A percentile compares a stretch with the other conserved stretches of the same genome.
Conservation (phyloP, 2,329 filamentous ascomycete species). For the Nemania sp. region DNA sequence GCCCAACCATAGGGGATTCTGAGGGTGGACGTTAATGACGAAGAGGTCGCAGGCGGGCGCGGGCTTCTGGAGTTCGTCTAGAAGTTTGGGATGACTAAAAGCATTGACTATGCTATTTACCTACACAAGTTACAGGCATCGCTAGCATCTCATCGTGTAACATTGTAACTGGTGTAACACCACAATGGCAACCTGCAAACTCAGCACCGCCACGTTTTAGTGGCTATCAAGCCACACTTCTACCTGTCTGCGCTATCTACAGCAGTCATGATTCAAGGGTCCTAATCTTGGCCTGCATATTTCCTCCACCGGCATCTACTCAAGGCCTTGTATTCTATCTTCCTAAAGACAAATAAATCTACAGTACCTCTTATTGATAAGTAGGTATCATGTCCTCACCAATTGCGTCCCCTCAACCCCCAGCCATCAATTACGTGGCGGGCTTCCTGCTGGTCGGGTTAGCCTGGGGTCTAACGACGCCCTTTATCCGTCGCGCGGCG, state of each 20-base stretch:
- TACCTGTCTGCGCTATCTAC: too few species aligned
- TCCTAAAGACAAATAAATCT: neutral
- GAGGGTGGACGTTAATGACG: neutral
- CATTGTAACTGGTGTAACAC: neutral
- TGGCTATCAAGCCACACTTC: neutral
- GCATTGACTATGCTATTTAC: neutral
- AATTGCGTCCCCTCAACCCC: constrained; percentile 54
- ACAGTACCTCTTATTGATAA: too few species aligned
- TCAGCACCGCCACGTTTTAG: neutral
- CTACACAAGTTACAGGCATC: neutral
- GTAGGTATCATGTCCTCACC: constrained; percentile 42
- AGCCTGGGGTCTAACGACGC: constrained; percentile 92
- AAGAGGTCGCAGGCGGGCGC: too few species aligned
- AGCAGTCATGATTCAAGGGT: too few species aligned
- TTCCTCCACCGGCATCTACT: neutral
- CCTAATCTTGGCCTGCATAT: neutral
- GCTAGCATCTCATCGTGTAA: neutral
- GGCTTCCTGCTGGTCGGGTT: constrained; percentile 92
- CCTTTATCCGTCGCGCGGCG: constrained; percentile 90
- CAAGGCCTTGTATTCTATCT: too few species aligned
- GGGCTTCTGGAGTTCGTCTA: too few species aligned
- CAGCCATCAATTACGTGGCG: constrained; percentile 82
- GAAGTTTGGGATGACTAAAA: neutral
- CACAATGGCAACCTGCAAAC: neutral
- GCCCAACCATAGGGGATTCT: neutral